phyloP scores from a whole-genome alignment of 2,329 filamentous ascomycete species.

The Apiospora marii region DNA sequence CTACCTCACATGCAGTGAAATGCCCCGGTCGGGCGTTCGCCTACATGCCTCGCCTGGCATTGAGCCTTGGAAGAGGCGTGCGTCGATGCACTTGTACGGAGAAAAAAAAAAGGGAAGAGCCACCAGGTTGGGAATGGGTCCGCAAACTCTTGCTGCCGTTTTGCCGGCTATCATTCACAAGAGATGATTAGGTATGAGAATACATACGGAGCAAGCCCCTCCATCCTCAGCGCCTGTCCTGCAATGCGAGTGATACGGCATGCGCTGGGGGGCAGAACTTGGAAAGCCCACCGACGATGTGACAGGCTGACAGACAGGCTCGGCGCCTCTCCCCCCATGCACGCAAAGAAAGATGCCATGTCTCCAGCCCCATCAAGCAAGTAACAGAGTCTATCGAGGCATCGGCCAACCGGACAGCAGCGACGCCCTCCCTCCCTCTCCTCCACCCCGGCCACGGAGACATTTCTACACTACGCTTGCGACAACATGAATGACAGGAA shows the following conservation, averaged over 20 bases:
- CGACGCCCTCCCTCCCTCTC: not conserved
- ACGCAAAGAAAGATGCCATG: not conserved
- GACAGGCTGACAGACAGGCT: not conserved
- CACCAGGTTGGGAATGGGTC: not conserved
- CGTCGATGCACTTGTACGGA: not conserved
- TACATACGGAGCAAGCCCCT: not conserved
- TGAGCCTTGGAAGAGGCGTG: not conserved
- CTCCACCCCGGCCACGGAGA: not conserved
- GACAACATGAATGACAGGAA: not conserved
- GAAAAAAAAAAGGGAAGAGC: not conserved
- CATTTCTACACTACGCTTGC: not conserved
- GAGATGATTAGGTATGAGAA: not conserved
- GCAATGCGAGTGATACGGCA: constrained; percentile 17
- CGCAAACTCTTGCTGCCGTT: constrained; percentile 15
- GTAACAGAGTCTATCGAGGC: not conserved
- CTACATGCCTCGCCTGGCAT: not conserved
- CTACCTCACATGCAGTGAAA: not conserved
- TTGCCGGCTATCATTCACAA: not conserved
- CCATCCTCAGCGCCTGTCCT: not conserved
- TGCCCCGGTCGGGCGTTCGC: not conserved
- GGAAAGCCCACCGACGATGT: not conserved
- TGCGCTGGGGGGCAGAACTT: not conserved
- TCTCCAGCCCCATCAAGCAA: not conserved
- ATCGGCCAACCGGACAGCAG: not conserved
- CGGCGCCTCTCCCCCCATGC: not conserved